A percentile compares a stretch with the other conserved stretches of the same genome.
Conservation (phyloP, 2,329 filamentous ascomycete species). For the Ophiosphaerella korrae region DNA sequence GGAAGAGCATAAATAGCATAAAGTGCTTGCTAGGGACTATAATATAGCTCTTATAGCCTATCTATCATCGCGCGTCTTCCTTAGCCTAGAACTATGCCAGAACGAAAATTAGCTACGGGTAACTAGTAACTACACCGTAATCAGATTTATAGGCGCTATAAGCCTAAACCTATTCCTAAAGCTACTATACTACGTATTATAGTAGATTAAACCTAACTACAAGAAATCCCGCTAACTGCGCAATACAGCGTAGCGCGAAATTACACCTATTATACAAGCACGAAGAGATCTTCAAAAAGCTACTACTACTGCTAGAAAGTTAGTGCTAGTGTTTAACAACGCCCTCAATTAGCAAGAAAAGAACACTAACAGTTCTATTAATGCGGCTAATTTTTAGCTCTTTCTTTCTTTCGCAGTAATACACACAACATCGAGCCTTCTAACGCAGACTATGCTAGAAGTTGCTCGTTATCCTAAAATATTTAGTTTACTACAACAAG, state of each 20-base stretch:
- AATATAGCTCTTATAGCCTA: slow-evolving; percentile 43
- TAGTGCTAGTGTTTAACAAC: slow-evolving; percentile 33
- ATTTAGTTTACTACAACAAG: slow-evolving; percentile 57
- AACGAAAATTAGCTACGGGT: slow-evolving; percentile 61
- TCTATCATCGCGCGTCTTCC: slow-evolving; percentile 60
- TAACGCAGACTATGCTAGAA: slow-evolving; percentile 59
- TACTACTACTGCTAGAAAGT: background rate
- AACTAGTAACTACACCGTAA: slow-evolving; percentile 57
- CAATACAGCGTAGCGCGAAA: slow-evolving; percentile 13
- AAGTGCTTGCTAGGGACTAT: background rate
- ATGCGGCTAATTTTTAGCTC: slow-evolving; percentile 46
- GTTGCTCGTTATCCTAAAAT: slow-evolving; percentile 59
- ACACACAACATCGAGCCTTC: slow-evolving; percentile 50
- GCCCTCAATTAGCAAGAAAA: slow-evolving; percentile 54
- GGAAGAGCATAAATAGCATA: background rate
- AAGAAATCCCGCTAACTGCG: too few species aligned
- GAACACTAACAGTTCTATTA: slow-evolving; percentile 33
- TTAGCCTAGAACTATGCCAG: slow-evolving; percentile 57
- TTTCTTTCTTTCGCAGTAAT: slow-evolving; percentile 49
- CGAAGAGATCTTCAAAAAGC: slow-evolving; percentile 4
- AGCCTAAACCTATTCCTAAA: slow-evolving; percentile 54
- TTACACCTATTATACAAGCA: slow-evolving; percentile 37
- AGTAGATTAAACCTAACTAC: slow-evolving; percentile 49
- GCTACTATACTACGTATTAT: slow-evolving; percentile 47
- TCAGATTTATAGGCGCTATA: slow-evolving; percentile 56